Conservation (phyloP, 2,329 filamentous ascomycete species). For the Colletotrichum eremochloae region DNA sequence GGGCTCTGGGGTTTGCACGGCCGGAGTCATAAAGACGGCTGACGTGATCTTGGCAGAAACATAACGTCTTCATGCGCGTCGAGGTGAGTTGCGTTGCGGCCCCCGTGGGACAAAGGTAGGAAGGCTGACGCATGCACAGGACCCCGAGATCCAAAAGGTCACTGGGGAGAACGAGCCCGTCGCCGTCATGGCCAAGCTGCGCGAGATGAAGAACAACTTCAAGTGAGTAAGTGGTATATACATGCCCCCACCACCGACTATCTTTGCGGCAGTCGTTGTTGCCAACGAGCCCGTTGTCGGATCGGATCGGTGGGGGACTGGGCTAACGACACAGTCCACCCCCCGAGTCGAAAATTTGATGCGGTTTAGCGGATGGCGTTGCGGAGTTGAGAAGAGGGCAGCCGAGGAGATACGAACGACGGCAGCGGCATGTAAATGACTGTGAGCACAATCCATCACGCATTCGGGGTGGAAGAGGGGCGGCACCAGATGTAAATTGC, state of each 20-base stretch:
- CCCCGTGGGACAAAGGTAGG: not conserved
- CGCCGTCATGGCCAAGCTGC: conserved; percentile 85
- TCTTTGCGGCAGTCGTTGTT: not conserved
- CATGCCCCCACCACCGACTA: not conserved
- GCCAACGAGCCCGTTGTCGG: not conserved
- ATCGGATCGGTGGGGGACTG: not conserved
- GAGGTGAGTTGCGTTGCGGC: conserved; percentile 66
- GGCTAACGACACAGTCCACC: conserved; percentile 46
- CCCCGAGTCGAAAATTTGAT: conserved; percentile 51
- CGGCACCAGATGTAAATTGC: not conserved
- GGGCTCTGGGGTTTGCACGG: not conserved
- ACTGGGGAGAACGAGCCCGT: conserved; percentile 85
- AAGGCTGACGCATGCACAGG: conserved; percentile 59
- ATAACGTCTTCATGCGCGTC: conserved; percentile 97
- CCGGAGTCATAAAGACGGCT: not conserved
- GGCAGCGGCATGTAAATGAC: not conserved
- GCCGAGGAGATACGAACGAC: not conserved
- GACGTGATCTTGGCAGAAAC: conserved; percentile 67
- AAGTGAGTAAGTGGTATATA: conserved; percentile 63
- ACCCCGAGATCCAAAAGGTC: conserved; percentile 85
- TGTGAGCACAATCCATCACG: not conserved
- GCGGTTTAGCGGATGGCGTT: not conserved
- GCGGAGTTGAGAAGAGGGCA: not conserved
- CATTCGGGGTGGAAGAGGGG: not conserved
- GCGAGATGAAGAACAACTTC: conserved; percentile 91